Evolutionary conservation across 306 rosid species (phyloP), one percentile per base, ranked within the genome.

Genomic region (Oxytropis ochrocephala): DNA sequence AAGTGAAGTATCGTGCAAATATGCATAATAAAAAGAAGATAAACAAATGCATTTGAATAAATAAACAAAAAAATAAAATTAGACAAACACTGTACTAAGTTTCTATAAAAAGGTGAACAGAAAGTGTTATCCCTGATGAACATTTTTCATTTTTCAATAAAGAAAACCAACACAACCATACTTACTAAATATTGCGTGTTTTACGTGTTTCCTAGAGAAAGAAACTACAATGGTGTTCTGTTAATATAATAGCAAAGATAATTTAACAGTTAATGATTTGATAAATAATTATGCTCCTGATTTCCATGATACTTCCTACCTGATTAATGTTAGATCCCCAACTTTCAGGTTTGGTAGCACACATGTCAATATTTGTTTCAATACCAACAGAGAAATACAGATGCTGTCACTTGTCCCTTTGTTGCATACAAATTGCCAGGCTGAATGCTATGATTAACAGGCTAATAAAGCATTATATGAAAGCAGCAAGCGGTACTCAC

Each of bases 401-500:
- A 54, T 36, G 18, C 43, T 52, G 11, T 46, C 18, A 62, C 43
- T 30, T 10, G 30, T 38, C 46, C 32, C 27, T 19, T 44, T 27
- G 16, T 39, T 44, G 52, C 51, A 10, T 46, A 16, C 42, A 74
- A 68, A 62, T 41, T 58, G 72, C 33, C 39, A 52, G 50, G 51
- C 67, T 53, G 42, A 62, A 62, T 69, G 21, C 11, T 39, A 62
- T 54, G 33, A 48, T 32, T 16, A 51, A 70, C 54, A 44, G 56
- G 74, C 64, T 49, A 73, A 57, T 65, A 42, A 62, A 60, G 62
- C 69, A 74, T 63, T 71, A 30, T 13, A 46, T 35, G 43, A 63
- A 69, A 70, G 74, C 52, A 72, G 65, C 61, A 62, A 79, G 73
- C 65, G 76, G 67, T 76, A 74, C 98, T 86, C 77, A 87, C 98